Percentiles rank a stretch among this genome's conserved stretches.
phyloP scores from a whole-genome alignment of 768 basidiomycete genomes.

The Podaxis pistillaris region DNA sequence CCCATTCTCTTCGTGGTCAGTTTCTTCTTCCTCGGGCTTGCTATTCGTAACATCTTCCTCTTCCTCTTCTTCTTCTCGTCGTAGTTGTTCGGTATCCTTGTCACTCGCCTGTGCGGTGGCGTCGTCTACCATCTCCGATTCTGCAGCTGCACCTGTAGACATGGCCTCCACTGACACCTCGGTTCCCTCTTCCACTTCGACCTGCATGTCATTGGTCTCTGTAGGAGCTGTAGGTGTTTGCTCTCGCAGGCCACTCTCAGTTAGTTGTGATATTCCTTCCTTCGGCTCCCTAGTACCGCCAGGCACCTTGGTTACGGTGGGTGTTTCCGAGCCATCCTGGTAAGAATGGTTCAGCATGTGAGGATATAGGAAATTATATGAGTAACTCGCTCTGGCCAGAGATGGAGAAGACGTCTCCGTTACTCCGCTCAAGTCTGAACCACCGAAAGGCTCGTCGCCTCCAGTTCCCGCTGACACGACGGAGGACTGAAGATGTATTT shows the following conservation, averaged over 20 bases:
- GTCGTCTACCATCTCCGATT: conserved; percentile 9
- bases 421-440: conserved; percentile 34
- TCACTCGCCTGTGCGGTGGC: conserved; percentile 5
- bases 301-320: background rate
- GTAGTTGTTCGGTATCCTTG: conserved; percentile 9
- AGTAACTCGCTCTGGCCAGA: conserved; percentile 21
- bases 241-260: background rate
- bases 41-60: conserved; percentile 15
- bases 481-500: background rate
- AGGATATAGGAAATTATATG: background rate
- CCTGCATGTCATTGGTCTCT: background rate
- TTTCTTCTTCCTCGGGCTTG: conserved; percentile 17
- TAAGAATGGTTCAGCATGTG: background rate
- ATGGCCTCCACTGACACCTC: background rate
- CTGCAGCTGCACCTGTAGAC: background rate
- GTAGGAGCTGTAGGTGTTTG: background rate
- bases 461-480: conserved; percentile 11
- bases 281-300: background rate
- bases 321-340: conserved; percentile 7
- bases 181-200: background rate
- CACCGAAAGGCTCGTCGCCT: conserved; percentile 26
- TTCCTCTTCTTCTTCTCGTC: conserved; percentile 21
- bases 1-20: conserved; percentile 17
- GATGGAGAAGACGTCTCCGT: conserved; percentile 30
- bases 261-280: background rate